Conservation (phyloP, 2,329 filamentous ascomycete genomes). For the Calonectria hawksworthii region DNA sequence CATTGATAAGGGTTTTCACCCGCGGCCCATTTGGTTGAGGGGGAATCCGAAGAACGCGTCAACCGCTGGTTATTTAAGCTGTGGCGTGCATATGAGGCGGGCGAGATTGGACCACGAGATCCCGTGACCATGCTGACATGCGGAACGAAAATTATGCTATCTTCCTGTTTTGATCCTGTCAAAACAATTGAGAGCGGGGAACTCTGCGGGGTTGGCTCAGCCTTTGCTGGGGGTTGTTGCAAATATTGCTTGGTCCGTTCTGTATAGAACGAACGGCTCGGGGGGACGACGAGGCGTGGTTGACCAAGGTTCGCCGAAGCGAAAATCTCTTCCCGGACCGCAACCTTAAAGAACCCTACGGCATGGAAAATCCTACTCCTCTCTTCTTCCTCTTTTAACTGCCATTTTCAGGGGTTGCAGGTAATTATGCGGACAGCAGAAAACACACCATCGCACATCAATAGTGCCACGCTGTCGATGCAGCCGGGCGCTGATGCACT, state of each 20-base stretch:
- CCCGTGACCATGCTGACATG: background rate
- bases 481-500: no score
- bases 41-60: background rate
- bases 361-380: background rate
- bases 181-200: background rate
- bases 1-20: background rate
- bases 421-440: background rate
- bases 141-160: background rate
- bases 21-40: background rate
- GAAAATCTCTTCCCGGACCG: background rate
- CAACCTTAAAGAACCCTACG: background rate
- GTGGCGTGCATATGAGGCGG: background rate
- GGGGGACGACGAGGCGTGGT: background rate
- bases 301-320: background rate
- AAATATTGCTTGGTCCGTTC: background rate
- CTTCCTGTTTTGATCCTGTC: background rate
- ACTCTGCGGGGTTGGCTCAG: background rate
- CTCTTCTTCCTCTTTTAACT: no score
- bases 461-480: background rate
- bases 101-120: background rate
- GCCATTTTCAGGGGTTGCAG: background rate
- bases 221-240: background rate
- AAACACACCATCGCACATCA: background rate
- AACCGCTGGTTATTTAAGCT: background rate
- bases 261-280: background rate